phyloP scores from a whole-genome alignment of 2,329 filamentous ascomycete genomes.

The Ascochyta viciae-villosae region DNA sequence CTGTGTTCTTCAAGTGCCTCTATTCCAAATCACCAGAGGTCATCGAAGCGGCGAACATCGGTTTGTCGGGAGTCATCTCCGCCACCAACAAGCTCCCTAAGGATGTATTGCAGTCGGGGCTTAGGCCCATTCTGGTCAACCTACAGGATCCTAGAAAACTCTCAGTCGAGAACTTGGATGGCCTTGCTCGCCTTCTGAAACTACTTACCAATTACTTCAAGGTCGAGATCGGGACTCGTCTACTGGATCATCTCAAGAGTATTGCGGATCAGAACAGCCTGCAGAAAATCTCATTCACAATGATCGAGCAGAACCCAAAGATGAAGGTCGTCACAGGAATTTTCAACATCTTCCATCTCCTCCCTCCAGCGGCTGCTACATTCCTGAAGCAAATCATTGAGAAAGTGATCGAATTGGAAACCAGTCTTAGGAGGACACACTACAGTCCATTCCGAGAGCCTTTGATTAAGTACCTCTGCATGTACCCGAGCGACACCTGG shows the following conservation, averaged over 20 bases:
- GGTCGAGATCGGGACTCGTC: slow-evolving; percentile 89
- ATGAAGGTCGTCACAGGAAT: slow-evolving; percentile 97
- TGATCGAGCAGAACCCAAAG: slow-evolving; percentile 88
- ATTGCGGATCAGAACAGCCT: slow-evolving; percentile 82
- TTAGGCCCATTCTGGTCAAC: slow-evolving; percentile 95
- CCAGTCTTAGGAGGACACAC: slow-evolving; percentile 82
- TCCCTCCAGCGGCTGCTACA: slow-evolving; percentile 85
- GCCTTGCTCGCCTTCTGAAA: slow-evolving; percentile 85
- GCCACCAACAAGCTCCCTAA: slow-evolving; percentile 93
- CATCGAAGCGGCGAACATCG: slow-evolving; percentile 91
- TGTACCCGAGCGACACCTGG: slow-evolving; percentile 90
- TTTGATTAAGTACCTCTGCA: slow-evolving; percentile 90
- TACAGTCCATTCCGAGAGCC: slow-evolving; percentile 91
- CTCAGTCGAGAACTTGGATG: slow-evolving; percentile 87
- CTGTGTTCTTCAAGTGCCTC: slow-evolving; percentile 96
- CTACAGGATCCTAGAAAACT: slow-evolving; percentile 92
- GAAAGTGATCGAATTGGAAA: slow-evolving; percentile 87
- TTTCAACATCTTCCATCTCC: slow-evolving; percentile 95
- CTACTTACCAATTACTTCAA: slow-evolving; percentile 98
- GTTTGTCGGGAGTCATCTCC: slow-evolving; percentile 83
- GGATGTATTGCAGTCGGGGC: slow-evolving; percentile 89
- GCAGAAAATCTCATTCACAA: slow-evolving; percentile 91
- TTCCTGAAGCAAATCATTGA: slow-evolving; percentile 93
- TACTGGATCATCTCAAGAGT: slow-evolving; percentile 92
- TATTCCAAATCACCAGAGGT: slow-evolving; percentile 93